Evolutionary conservation across 2,329 filamentous ascomycete genomes (phyloP).

Genomic region (Penicillium sp.): DNA sequence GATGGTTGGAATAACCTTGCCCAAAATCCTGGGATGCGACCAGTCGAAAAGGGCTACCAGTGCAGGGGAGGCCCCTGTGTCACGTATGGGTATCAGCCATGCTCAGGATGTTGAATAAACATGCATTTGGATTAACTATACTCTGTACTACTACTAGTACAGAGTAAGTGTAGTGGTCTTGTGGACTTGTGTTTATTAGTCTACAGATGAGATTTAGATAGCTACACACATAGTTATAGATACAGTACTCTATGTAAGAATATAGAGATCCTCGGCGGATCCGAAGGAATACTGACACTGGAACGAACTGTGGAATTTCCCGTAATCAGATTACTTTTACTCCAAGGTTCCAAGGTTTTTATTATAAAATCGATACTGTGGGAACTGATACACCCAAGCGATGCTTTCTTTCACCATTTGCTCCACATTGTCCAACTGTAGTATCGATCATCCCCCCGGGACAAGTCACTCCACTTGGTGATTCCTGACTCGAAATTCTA

Average conservation of each 20-base stretch:
- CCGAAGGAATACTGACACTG: background rate
- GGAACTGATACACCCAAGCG: background rate
- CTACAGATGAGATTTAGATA: background rate
- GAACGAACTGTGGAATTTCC: background rate
- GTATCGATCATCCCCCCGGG: conserved; percentile 21
- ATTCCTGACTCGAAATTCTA: conserved; percentile 13
- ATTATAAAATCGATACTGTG: background rate
- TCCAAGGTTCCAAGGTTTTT: background rate
- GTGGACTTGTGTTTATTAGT: background rate
- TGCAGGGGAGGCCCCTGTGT: conserved; percentile 13
- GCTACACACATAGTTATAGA: background rate
- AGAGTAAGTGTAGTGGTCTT: background rate
- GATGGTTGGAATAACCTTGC: conserved; percentile 17
- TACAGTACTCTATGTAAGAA: background rate
- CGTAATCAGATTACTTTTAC: background rate
- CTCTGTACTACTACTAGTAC: background rate
- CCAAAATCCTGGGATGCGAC: conserved; percentile 12
- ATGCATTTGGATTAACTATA: background rate
- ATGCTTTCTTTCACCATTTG: background rate
- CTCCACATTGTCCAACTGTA: conserved; percentile 15
- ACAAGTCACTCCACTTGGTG: conserved; percentile 14
- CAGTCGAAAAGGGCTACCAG: conserved; percentile 12
- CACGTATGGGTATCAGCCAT: background rate
- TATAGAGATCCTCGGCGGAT: background rate
- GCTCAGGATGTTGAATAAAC: background rate